phyloP scores from a whole-genome alignment of 805 yeast genomes.

The Pichia ethanolica region DNA sequence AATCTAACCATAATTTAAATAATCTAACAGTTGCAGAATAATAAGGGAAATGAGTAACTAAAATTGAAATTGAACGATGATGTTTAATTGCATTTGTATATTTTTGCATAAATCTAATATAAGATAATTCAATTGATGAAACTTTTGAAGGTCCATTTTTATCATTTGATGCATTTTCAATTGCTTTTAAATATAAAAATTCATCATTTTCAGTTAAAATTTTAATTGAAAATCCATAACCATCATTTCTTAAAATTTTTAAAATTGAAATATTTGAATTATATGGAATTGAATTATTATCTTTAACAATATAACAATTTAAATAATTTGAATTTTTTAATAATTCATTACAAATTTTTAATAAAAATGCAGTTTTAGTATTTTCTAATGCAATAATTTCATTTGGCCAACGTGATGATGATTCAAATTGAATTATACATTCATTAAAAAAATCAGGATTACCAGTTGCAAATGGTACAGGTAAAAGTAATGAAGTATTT shows the following conservation, averaged over 20 bases:
- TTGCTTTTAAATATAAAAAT: constrained; percentile 61
- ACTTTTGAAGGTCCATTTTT: constrained; percentile 44
- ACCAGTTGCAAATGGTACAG: constrained; percentile 72
- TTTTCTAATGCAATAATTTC: constrained; percentile 78
- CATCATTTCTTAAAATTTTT: constrained; percentile 76
- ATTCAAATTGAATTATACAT: constrained; percentile 77
- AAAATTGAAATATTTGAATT: constrained; percentile 51
- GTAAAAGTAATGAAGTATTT: constrained; percentile 66
- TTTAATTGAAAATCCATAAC: constrained; percentile 75
- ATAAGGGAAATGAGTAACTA: constrained; percentile 64
- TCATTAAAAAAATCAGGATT: constrained; percentile 77
- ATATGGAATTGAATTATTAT: constrained; percentile 55
- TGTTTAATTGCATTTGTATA: constrained; percentile 70
- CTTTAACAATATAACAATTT: constrained; percentile 54
- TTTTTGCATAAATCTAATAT: constrained; percentile 55
- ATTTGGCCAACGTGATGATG: constrained; percentile 93
- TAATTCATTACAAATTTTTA: constrained; percentile 49
- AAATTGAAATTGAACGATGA: constrained; percentile 65
- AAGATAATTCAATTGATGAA: constrained; percentile 51
- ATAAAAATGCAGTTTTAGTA: constrained; percentile 81
- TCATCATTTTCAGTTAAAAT: constrained; percentile 83
- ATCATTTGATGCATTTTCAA: constrained; percentile 40
- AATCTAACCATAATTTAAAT: constrained; percentile 84
- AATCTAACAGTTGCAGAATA: constrained; percentile 76
- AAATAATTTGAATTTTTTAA: constrained; percentile 32